A percentile compares a stretch with the other conserved stretches of the same genome.
Evolutionary conservation across 2,329 filamentous ascomycete species (phyloP).

Genomic region (Stromatinia cepivora): DNA sequence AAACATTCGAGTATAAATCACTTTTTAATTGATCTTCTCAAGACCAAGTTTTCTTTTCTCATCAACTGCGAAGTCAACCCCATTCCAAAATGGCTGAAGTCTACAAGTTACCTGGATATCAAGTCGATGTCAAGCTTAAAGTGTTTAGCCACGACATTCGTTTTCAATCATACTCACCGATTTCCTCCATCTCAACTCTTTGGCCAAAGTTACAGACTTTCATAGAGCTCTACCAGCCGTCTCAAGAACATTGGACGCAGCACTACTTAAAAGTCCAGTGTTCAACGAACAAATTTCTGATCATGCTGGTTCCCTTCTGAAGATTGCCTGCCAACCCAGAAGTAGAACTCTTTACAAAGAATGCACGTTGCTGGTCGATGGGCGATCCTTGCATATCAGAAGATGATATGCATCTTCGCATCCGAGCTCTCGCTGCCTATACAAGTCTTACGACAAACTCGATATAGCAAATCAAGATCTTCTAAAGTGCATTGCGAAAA

Average conservation of each 20-base stretch:
- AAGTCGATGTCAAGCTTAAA: neutral
- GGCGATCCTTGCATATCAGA: neutral
- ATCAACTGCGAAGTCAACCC: neutral
- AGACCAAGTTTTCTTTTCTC: neutral
- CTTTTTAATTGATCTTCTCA: no score
- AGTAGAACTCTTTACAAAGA: neutral
- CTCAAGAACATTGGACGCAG: neutral
- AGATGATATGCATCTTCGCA: neutral
- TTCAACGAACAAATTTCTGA: neutral
- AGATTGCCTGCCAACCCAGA: neutral
- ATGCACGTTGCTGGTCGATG: neutral
- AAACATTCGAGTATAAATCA: no score
- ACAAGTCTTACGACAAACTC: neutral
- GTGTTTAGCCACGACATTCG: neutral
- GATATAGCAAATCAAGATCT: neutral
- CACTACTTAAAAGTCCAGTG: neutral
- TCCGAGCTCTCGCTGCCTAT: neutral
- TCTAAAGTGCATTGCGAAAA: fast-evolving
- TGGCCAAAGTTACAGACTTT: neutral
- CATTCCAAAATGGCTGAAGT: neutral
- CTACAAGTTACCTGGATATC: neutral
- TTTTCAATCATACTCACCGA: neutral
- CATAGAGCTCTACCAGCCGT: neutral
- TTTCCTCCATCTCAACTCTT: neutral
- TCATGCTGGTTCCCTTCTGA: neutral